Evolutionary conservation across 2,329 filamentous ascomycete genomes (phyloP), one percentile per base, ranked within the genome.

Genomic region (Kalmusia sp.): DNA sequence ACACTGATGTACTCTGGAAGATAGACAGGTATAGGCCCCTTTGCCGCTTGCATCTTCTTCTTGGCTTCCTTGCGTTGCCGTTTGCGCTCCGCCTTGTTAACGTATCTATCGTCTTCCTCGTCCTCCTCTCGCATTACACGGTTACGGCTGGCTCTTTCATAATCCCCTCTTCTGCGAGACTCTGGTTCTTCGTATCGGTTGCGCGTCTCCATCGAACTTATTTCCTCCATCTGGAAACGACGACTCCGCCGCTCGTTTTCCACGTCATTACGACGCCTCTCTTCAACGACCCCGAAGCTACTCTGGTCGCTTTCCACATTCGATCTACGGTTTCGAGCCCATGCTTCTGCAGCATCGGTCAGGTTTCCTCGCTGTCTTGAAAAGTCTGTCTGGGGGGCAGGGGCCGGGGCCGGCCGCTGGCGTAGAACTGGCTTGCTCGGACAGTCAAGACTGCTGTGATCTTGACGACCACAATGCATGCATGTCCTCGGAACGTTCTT

Each of bases 1-100:
- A 97, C 88, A 65, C 86, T 95, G 74, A 99, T 96, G 64, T 92
- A 96, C 68, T 97, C 91, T 0, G 96, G 96, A 19, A 99, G 79
- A 48, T 88, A 84, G 39, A 99, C 90, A 12, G 70, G 71, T 2
- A 61, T 69, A 3, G 72, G 71, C 9, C 63, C 61, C 11, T 65
- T 68, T 19, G 61, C 59, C 21, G 60, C n/a, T 43, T 69, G 66
- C 12, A 67, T 66, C 38, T 64, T 68, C 54, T 71, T 70, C 61
- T 73, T 73, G 9, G 68, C 71, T 38, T 72, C 70, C 28, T 65
- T 63, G 6, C 70, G 67, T 43, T 62, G 51, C 31, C 70, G 68
- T 47, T 71, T 73, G 30, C 65, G 68, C 51, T 73, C 68, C 19
- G 58, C 61, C 52, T 64, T 65, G 47, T 57, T 57, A 9, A 68